Conservation (phyloP, 1,139 yeast species). For the Pichia sp. region DNA sequence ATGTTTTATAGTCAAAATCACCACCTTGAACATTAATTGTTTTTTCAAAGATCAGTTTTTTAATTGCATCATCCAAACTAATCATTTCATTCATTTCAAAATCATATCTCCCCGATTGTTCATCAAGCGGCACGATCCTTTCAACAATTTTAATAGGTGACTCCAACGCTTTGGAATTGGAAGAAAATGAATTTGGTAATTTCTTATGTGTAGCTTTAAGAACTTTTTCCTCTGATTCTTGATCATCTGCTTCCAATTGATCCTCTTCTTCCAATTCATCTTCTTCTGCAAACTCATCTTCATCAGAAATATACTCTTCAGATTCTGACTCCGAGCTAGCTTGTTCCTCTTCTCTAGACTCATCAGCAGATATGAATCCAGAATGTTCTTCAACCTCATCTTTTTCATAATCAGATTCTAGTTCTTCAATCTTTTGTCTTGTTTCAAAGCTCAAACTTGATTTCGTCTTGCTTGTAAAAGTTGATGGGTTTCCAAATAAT, state of each 20-base stretch:
- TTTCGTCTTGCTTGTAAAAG: neutral
- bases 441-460: neutral
- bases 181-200: neutral
- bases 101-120: slow-evolving; percentile 3
- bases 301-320: slow-evolving; percentile 3
- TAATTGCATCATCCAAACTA: slow-evolving; percentile 4
- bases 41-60: slow-evolving; percentile 1
- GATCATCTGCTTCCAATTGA: neutral
- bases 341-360: slow-evolving; percentile 4
- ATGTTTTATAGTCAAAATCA: slow-evolving; percentile 2
- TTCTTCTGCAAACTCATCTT: neutral
- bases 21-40: slow-evolving; percentile 3
- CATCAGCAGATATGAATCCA: neutral
- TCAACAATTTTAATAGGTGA: neutral
- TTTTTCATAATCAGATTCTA: slow-evolving; percentile 9
- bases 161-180: neutral
- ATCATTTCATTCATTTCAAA: slow-evolving; percentile 1
- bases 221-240: neutral
- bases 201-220: too few species aligned
- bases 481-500: neutral
- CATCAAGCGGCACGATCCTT: slow-evolving; percentile 3
- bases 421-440: slow-evolving; percentile 2
- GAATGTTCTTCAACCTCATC: neutral
- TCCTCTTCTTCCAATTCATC: neutral
- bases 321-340: slow-evolving; percentile 1